Conservation (phyloP, 306 rosid genomes). For the Mucuna pruriens region DNA sequence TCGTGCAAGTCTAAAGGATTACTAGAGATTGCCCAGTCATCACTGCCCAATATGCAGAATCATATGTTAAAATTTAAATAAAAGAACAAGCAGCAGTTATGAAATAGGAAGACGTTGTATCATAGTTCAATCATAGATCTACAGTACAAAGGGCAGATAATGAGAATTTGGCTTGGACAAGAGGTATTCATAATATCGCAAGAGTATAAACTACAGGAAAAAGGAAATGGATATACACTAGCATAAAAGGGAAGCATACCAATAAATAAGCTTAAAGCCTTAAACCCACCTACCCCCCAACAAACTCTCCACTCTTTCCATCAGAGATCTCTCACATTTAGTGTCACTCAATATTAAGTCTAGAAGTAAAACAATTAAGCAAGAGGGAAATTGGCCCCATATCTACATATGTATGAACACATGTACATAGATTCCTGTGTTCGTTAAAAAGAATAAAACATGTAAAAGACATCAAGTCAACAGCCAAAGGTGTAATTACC, state of each 20-base stretch:
- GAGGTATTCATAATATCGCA: not conserved
- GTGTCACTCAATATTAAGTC: not conserved
- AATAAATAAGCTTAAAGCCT: not conserved
- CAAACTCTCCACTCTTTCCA: not conserved
- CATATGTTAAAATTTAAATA: not conserved
- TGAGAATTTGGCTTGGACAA: not conserved
- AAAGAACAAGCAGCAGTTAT: not conserved
- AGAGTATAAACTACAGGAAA: not conserved
- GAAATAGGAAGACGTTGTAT: not conserved
- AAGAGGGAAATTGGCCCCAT: not conserved
- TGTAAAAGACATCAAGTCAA: not conserved
- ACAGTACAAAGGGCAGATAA: not conserved
- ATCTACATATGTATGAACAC: not conserved
- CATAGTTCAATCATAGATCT: not conserved
- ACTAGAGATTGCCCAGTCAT: conserved; percentile 58
- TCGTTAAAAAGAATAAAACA: not conserved
- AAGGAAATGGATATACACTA: not conserved
- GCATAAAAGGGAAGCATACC: not conserved
- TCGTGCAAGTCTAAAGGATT: conserved; percentile 59
- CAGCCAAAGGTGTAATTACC: conserved; percentile 43
- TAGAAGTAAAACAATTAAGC: not conserved
- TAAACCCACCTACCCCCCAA: not conserved
- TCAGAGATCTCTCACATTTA: not conserved
- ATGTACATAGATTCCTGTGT: not conserved
- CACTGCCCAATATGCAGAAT: conserved; percentile 45